Percentiles rank a stretch among this genome's conserved stretches.
Evolutionary conservation across 2,329 filamentous ascomycete genomes (phyloP).

Genomic region (Sporothrix phasma): DNA sequence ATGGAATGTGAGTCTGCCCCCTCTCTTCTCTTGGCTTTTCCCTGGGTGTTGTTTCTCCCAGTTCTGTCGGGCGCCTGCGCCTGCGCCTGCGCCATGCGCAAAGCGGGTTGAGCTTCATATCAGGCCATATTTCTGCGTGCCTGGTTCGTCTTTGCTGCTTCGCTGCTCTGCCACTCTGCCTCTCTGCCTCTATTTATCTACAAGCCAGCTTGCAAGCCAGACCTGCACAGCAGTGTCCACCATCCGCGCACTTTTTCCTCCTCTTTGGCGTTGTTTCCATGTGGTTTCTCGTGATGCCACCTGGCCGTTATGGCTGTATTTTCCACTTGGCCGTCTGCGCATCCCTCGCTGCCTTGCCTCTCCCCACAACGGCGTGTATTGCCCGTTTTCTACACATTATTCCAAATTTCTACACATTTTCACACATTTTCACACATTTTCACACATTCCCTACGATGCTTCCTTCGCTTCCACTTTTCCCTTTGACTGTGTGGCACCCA

Average conservation of each 20-base stretch:
- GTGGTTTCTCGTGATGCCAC: background rate
- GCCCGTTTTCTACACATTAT: too few relatives aligned
- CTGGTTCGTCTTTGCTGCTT: background rate
- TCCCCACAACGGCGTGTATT: too few relatives aligned
- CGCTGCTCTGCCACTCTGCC: background rate
- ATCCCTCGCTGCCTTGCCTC: too few relatives aligned
- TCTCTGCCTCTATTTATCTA: too few relatives aligned
- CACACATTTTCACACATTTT: too few relatives aligned
- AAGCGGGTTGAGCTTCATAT: background rate
- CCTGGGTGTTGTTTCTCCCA: background rate
- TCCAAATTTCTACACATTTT: too few relatives aligned
- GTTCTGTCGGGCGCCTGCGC: too few relatives aligned
- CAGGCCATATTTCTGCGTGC: background rate
- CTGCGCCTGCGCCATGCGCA: background rate
- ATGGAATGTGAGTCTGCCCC: constrained; percentile 71
- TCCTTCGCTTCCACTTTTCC: background rate
- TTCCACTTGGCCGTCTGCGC: too few relatives aligned
- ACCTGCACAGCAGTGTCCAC: background rate
- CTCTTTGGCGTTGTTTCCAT: background rate
- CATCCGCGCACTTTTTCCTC: background rate
- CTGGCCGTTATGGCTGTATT: too few relatives aligned
- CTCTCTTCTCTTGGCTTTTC: background rate
- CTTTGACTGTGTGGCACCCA: too few relatives aligned
- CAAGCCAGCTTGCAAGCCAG: background rate
- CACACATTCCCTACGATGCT: background rate